These are phyloP conservation scores for Ceratocystis eucalypticola DNA, from an alignment of 2,329 filamentous ascomycete species.

Conservation along the genomic window DNA sequence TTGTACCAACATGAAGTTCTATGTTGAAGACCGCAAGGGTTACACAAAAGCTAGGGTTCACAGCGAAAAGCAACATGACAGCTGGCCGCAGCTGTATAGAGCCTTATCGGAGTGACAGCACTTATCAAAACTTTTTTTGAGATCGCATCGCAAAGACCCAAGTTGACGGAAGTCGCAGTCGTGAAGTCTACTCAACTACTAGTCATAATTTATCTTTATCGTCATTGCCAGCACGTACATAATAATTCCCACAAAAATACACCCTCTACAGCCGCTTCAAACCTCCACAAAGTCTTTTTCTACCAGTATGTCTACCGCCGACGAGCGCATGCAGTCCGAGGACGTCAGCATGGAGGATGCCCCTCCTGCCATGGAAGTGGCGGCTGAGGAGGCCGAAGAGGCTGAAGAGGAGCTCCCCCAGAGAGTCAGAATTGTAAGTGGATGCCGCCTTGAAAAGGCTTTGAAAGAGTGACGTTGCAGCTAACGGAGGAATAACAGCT, in stretches of 20 bases:
- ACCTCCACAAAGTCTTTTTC: neutral
- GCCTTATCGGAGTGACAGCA: neutral
- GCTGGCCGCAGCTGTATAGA: neutral
- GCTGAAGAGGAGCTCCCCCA: constrained; percentile 36
- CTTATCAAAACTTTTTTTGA: constrained; percentile 9
- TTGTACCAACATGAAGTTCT: neutral
- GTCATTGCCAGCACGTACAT: neutral
- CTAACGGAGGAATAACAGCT: constrained; percentile 42
- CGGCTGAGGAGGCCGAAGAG: constrained; percentile 27
- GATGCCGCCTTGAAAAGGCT: constrained; percentile 3
- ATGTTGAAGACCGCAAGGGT: neutral
- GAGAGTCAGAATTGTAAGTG: constrained; percentile 48
- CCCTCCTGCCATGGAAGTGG: constrained; percentile 26
- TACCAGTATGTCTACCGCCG: constrained; percentile 13
- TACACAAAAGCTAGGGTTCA: neutral
- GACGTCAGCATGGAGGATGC: constrained; percentile 35
- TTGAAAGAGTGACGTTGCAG: neutral
- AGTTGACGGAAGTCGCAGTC: neutral
- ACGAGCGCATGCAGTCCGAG: constrained; percentile 18
- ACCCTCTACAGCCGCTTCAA: neutral
- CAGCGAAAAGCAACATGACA: fast-evolving
- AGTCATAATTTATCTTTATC: neutral
- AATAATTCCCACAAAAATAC: neutral
- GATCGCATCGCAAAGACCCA: neutral
- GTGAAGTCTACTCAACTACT: neutral